Base-by-base conservation (phyloP, 192 early-diverging fungal genomes). In the Coemansia sp. region DNA sequence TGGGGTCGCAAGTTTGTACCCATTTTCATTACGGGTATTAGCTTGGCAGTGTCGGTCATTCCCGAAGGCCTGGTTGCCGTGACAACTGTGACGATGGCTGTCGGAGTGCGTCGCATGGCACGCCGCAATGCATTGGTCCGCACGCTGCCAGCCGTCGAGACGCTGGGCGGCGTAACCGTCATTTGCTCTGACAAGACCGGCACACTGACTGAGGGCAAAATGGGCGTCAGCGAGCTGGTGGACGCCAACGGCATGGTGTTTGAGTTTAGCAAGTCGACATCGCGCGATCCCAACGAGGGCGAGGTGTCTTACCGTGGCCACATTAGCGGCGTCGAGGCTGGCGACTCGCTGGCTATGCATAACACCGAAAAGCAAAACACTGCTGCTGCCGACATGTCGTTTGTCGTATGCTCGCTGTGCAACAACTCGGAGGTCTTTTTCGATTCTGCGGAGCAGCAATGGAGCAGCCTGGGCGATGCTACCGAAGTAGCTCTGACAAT, bases 131-230 rank as follows among this genome's bases (percentile, higher is more conserved):
- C 95, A 18, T 95, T 99, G 38, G 94, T 99, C 10, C 86, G 95
- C 41, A 97, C 94, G 41, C 83, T 97, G 11, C 93, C 95, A 1
- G 92, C 96, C 0, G 95, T 99, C 4, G 97, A 99, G 84, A 95
- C 96, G 3, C 82, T 99, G 7, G 97, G 97, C 27, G 93, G 94
- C 58, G 95, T 99, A 15, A 96, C 95, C 7, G 91, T 93, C 47
- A 99, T 99, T 78, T 99, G 97, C 78, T 99, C 97, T 8, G 97
- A 99, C 79, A 99, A 99, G 88, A 90, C 88, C 3, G 97, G 97
- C 18, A 98, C 97, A 0, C 79, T 98, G n/a, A 99, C 97, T 7
- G 94, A 98, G 84, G 96, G 96, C 57, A 96, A 97, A 71, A 99
- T 99, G 97, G 94, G 94, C 16, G 89, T 95, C 6, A 80, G 90